phyloP scores from a whole-genome alignment of 2,329 filamentous ascomycete genomes.

The Herpotrichia juniperi region DNA sequence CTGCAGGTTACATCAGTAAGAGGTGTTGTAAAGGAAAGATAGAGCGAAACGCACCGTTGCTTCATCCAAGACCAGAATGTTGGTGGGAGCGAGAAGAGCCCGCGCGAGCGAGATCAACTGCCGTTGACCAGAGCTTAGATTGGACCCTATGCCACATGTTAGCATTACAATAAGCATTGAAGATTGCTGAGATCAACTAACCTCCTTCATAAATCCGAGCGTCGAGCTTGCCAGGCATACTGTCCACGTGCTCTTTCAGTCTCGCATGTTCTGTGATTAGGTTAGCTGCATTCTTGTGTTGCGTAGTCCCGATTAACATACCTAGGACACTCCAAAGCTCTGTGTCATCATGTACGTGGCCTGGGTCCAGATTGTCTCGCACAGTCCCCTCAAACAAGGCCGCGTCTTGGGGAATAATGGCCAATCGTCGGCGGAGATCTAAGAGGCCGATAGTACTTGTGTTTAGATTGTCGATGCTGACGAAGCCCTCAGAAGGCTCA shows the following conservation, averaged over 20 bases:
- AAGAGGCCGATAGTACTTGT: constrained; percentile 89
- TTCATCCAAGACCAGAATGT: constrained; percentile 96
- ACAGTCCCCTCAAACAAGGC: constrained; percentile 93
- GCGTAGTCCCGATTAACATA: constrained; percentile 54
- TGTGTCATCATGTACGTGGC: constrained; percentile 93
- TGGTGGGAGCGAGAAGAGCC: constrained; percentile 91
- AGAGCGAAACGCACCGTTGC: constrained; percentile 76
- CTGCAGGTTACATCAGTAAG: constrained; percentile 37
- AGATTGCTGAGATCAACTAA: constrained; percentile 55
- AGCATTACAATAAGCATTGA: constrained; percentile 7
- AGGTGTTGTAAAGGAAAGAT: constrained; percentile 8
- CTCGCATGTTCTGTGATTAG: constrained; percentile 78
- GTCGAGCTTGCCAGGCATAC: constrained; percentile 89
- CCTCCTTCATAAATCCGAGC: constrained; percentile 92
- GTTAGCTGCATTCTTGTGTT: constrained; percentile 24
- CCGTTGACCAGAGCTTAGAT: constrained; percentile 92
- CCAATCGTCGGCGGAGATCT: constrained; percentile 85
- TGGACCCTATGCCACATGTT: constrained; percentile 69
- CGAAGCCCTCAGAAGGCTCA: constrained; percentile 80
- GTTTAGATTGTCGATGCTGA: constrained; percentile 88
- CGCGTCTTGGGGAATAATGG: constrained; percentile 97
- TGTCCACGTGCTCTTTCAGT: constrained; percentile 85
- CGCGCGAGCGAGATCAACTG: constrained; percentile 93
- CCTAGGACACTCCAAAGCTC: constrained; percentile 95
- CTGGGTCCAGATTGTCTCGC: constrained; percentile 93